A percentile compares a stretch with the other conserved stretches of the same genome.
phyloP scores from a whole-genome alignment of 1,284 basidiomycete genomes.

The Grifola frondosa region DNA sequence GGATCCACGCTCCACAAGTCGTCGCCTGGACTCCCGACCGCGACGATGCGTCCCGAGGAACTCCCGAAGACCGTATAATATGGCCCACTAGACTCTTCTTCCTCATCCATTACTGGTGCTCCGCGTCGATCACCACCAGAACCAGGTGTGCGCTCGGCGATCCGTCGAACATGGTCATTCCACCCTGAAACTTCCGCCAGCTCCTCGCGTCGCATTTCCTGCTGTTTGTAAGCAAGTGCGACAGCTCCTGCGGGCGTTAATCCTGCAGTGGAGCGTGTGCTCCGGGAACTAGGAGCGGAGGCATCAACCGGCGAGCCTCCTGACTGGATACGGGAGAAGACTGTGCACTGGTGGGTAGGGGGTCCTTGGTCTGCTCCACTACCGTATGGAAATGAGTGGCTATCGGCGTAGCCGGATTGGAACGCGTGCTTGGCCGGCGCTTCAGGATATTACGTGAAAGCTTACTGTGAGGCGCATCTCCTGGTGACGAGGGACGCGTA shows the following conservation, averaged over 20 bases:
- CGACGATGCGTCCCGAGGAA: conserved; percentile 42
- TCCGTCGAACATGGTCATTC: conserved; percentile 13
- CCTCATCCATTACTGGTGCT: conserved; percentile 12
- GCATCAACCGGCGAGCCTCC: conserved; percentile 1
- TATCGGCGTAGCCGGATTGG: conserved; percentile 29
- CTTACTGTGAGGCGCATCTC: conserved; percentile 9
- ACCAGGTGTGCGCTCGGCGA: not conserved
- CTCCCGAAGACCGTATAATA: conserved; percentile 57
- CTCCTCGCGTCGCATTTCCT: conserved; percentile 38
- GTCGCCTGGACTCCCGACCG: conserved; percentile 44
- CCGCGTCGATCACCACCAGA: not conserved
- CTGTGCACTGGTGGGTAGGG: conserved; percentile 4
- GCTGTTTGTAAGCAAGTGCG: conserved; percentile 57
- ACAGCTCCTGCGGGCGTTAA: conserved; percentile 61
- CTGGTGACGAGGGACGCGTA: too few species aligned
- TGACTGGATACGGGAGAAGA: conserved; percentile 2
- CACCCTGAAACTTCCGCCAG: conserved; percentile 26
- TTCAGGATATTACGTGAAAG: conserved; percentile 44
- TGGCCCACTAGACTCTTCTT: conserved; percentile 32
- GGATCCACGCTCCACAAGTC: too few species aligned
- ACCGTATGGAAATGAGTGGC: conserved; percentile 13
- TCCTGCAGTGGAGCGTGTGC: conserved; percentile 16
- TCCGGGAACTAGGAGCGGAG: conserved; percentile 1
- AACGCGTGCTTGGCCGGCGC: conserved; percentile 39
- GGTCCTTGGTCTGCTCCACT: conserved; percentile 4